A percentile compares a stretch with the other conserved stretches of the same genome.
Evolutionary conservation across 805 yeast genomes (phyloP).

Genomic region (Metschnikowia picachoensis): DNA sequence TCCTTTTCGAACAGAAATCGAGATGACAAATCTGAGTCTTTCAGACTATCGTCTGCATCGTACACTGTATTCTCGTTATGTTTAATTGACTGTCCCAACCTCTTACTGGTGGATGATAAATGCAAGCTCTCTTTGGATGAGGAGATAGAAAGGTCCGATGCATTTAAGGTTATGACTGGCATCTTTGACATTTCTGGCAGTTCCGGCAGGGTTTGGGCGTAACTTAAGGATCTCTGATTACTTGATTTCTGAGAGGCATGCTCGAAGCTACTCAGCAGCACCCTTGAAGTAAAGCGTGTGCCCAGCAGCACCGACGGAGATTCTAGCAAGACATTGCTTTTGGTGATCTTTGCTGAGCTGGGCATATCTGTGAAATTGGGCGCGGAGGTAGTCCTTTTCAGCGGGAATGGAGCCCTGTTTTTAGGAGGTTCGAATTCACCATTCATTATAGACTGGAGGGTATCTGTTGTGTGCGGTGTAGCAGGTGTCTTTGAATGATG

Average conservation of each 20-base stretch:
- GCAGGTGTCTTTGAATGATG: conserved; percentile 15
- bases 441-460: conserved; percentile 9
- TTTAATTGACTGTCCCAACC: background rate
- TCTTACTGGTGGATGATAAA: background rate
- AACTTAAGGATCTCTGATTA: too few relatives aligned
- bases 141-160: conserved; percentile 2
- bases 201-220: background rate
- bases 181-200: background rate
- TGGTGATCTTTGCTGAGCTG: background rate
- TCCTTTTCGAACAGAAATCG: conserved; percentile 52
- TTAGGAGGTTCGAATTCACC: conserved; percentile 15
- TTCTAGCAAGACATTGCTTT: background rate
- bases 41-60: conserved; percentile 14
- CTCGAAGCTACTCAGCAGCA: too few relatives aligned
- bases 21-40: conserved; percentile 20
- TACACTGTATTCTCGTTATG: background rate
- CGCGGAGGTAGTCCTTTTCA: background rate
- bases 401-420: conserved; percentile 2
- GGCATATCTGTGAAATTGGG: conserved; percentile 7
- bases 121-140: conserved; percentile 1
- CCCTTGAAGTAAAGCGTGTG: too few relatives aligned
- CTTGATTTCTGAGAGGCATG: too few relatives aligned
- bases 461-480: conserved; percentile 9
- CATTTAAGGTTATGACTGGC: background rate
- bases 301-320: background rate